These are phyloP conservation scores for Hura crepitans DNA, from an alignment of 441 rosid genomes.

Conservation along the genomic window DNA sequence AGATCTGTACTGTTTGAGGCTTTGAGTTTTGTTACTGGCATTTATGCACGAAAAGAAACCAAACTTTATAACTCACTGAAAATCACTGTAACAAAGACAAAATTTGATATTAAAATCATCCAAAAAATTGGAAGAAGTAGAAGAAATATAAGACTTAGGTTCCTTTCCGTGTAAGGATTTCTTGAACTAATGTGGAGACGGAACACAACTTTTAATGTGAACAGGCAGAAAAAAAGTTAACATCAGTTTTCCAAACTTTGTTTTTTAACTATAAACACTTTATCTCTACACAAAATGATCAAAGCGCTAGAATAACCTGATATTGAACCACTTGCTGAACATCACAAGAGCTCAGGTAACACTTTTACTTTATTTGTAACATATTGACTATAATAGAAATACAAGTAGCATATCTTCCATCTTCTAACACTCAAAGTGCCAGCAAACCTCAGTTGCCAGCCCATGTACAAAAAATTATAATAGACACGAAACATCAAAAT, in stretches of 20 bases:
- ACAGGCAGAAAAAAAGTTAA: neutral
- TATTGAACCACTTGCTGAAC: neutral
- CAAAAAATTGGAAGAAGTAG: neutral
- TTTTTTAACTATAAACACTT: neutral
- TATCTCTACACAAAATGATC: neutral
- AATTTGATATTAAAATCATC: constrained; percentile 3
- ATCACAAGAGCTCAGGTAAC: too few species aligned
- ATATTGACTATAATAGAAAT: too few species aligned
- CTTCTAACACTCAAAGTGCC: neutral
- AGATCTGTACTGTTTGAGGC: constrained; percentile 43
- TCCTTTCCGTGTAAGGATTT: too few species aligned
- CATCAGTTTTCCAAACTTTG: neutral
- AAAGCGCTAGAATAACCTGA: neutral
- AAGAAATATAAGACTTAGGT: neutral
- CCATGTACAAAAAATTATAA: neutral
- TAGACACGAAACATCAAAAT: neutral
- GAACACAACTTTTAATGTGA: too few species aligned
- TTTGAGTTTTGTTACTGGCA: constrained; percentile 53
- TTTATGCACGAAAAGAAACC: constrained; percentile 34
- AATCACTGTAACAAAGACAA: constrained; percentile 34
- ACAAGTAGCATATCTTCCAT: neutral
- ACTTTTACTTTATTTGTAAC: too few species aligned
- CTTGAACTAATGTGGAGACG: too few species aligned
- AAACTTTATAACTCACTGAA: constrained; percentile 22
- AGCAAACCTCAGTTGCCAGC: neutral